Base-by-base conservation (phyloP, 768 basidiomycete species). In the Sarcodon aspratus region DNA sequence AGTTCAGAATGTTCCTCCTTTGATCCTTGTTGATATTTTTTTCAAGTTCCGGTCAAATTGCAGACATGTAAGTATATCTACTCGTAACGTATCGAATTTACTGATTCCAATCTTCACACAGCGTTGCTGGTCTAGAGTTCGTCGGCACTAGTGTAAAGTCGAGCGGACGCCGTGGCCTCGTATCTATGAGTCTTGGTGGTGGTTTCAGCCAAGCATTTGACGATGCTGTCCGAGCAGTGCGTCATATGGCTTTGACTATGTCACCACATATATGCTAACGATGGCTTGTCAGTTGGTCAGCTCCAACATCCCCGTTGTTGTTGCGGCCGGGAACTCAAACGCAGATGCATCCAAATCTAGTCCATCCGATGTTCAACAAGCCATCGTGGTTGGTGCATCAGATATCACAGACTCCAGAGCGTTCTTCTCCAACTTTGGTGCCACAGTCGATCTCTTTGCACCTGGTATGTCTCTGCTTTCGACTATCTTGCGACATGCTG, bases 381-480 rank as follows among this genome's bases (percentile, higher is more conserved):
- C 54, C 7, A 55, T 52, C 44, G 55, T 54, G 12, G 53, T 59
- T 33, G 56, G 52, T 15, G 56, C 57, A 7, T 36, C 43, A 27
- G 45, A 44, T 38, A 48, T 57, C 32, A 33, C 37, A 13, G 55
- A 52, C 40, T 27, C 33, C 2, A 38, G 51, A 3, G 52, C 54
- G 6, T 48, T 44, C 34, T 54, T 52, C 51, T 59, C 58, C 13
- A 59, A 59, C 40, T 57, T 31, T 17, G 58, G 56, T 27, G 13
- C 51, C 33, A 32, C 47, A 36, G 50, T 59, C 31, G 56, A 55
- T 42, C 45, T 57, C 17, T 55, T 50, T 15, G 58, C 56, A 3
- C 56, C 56, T 8, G 58, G 58, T 13, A 69, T 93, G 50, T 90
- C 89, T 71, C 94, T 96, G 62, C 69, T 85, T 1, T 92, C 87